Base-by-base conservation (phyloP, 1,284 basidiomycete species). In the Coniferiporia sulphurascens region DNA sequence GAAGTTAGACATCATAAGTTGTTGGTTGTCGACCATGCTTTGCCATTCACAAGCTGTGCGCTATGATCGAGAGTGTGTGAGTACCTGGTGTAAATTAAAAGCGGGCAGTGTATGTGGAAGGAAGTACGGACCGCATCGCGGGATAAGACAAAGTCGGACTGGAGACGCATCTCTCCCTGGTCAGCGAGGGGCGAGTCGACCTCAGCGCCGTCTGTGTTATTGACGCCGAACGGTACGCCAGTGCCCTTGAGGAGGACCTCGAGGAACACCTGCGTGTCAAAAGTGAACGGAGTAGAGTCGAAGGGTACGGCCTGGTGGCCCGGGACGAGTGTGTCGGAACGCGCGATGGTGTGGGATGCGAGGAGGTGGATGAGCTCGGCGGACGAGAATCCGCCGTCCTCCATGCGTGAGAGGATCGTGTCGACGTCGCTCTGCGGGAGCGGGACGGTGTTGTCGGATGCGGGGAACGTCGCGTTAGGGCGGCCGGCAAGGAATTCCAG, bases 301-400 rank as follows among this genome's bases (percentile, higher is more conserved):
- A 66, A 66, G 12, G 65, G 65, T 4, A 58, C 62, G 17, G 56
- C 53, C 12, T 62, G 22, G 35, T 62, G 44, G 15, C 56, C 59
- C 4, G 56, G 50, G 46, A 64, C 62, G n/a, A 66, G 52, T 19
- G 63, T 62, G 54, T 66, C 65, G 9, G 62, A 52, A 13, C 64
- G 53, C 32, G 63, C 63, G 41, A 65, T 62, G n/a, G 59, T 60
- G 57, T 65, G 64, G 2, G 61, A 63, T 10, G 62, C 59, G 46
- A 64, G 56, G n/a, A 73, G 68, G 17, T 69, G 66, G 58, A 74
- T 65, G 54, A 72, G 65, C 45, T 72, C 73, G 2, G 53, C 62
- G 15, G 69, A 60, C 4, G 60, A 63, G 63, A 74, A 72, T 46
- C 72, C 65, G 35, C 38, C 64, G 36, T 65, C 64, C 4, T 36